Evolutionary conservation across 345 rosid genomes (phyloP), one percentile per base, ranked within the genome.

Genomic region (Crucihimalaya himalaica): DNA sequence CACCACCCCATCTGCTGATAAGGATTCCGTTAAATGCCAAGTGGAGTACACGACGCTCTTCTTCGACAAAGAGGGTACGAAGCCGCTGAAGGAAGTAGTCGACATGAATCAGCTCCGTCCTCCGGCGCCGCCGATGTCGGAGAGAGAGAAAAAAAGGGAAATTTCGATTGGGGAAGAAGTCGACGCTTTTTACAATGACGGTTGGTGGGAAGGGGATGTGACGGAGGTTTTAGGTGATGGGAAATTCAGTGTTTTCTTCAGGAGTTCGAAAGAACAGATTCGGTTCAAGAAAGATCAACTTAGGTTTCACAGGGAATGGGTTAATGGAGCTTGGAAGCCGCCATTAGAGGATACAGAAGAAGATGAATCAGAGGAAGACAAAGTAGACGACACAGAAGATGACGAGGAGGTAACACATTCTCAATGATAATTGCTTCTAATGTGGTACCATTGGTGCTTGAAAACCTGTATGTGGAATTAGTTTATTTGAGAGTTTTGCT

Each of bases 171-270:
- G 88, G 6, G 90, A 86, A 3, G 86, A 84, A 8, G 98, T 93
- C 8, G 93, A 93, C 23, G 95, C 95, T 0, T 84, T n/a, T 52
- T 48, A 80, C 61, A 82, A 78, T 29, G 97, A 89, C 12, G 98
- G 96, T 21, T 91, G 98, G 98, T 88, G 98, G 97, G 97, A 91
- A 71, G 98, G 98, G 7, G 73, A 27, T 16, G 85, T 91, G 12
- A 84, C 90, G 16, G 81, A 83, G 73, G 91, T 76, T 60, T 19
- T 77, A 6, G 82, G 68, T 6, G 78, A 83, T 47, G 93, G 88
- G 14, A 86, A 50, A 57, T 89, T 84, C 54, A 73, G 67, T 32
- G 95, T 91, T 55, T 88, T 66, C 83, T 94, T 91, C 50, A 81
- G 83, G 71, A 51, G 70, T 48, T 72, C 85, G 0, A 86, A 52